Evolutionary conservation across 495 filamentous ascomycete genomes (phyloP).

Genomic region (Apodospora peruviana): DNA sequence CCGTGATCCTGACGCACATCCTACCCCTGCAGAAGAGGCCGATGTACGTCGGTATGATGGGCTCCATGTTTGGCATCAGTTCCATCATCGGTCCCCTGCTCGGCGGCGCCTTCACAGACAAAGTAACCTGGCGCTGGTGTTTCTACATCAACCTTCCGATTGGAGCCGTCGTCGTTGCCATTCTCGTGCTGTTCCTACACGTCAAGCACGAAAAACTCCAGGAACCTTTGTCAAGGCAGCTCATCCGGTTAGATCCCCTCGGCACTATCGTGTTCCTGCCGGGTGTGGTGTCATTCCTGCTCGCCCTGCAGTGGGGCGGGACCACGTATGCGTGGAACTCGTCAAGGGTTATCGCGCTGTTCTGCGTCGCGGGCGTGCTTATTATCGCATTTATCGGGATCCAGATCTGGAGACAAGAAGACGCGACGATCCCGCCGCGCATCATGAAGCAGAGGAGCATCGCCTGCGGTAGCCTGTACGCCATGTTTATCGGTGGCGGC

Average conservation of each 20-base stretch:
- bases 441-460: not conserved
- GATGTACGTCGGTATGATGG: not conserved
- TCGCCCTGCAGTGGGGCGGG: slow-evolving; percentile 78
- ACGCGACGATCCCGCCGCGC: not conserved
- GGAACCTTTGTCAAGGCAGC: not conserved
- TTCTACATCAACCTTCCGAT: not conserved
- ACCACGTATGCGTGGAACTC: slow-evolving; percentile 53
- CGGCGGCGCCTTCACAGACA: not conserved
- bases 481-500: not conserved
- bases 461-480: not conserved
- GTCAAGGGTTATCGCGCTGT: slow-evolving; percentile 58
- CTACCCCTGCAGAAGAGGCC: not conserved
- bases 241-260: slow-evolving; percentile 45
- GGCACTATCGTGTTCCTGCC: slow-evolving; percentile 61
- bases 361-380: slow-evolving; percentile 57
- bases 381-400: slow-evolving; percentile 46
- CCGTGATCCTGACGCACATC: slow-evolving; percentile 45
- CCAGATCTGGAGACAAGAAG: not conserved
- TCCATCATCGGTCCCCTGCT: not conserved
- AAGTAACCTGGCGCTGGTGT: slow-evolving; percentile 1
- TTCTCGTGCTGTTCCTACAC: not conserved
- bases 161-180: not conserved
- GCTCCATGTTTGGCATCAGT: not conserved
- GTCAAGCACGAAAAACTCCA: not conserved
- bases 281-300: slow-evolving; percentile 57